Percentiles rank a stretch among this genome's conserved stretches.
Conservation (phyloP, 768 basidiomycete species). For the Macrolepiota fuliginosa region DNA sequence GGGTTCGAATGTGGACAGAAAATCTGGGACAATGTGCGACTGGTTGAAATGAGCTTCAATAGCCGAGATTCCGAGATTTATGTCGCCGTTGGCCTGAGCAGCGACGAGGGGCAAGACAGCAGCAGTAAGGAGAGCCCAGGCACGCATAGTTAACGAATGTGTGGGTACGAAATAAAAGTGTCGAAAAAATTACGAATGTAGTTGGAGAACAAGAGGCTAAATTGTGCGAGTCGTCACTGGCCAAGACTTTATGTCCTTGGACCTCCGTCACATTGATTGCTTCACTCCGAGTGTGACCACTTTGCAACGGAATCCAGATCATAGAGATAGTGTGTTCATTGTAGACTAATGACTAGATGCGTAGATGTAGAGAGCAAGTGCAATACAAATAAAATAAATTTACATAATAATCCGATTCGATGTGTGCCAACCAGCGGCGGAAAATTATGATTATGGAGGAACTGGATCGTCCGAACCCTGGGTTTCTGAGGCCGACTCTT, state of each 20-base stretch:
- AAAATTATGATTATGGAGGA: not conserved
- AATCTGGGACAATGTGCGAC: constrained; percentile 58
- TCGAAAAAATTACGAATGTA: not conserved
- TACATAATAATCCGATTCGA: constrained; percentile 9
- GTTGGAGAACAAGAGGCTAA: not conserved
- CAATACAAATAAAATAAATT: constrained; percentile 17
- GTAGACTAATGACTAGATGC: constrained; percentile 5
- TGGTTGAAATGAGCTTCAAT: constrained; percentile 69
- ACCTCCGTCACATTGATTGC: not conserved
- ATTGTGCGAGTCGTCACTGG: not conserved
- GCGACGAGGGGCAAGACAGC: constrained; percentile 39
- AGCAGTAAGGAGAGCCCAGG: constrained; percentile 30
- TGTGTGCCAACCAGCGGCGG: not conserved
- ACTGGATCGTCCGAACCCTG: constrained; percentile 7
- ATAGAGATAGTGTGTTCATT: not conserved
- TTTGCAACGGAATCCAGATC: not conserved
- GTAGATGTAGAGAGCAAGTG: constrained; percentile 11
- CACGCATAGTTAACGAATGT: constrained; percentile 28
- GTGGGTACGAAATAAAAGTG: constrained; percentile 15
- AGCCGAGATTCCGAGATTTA: constrained; percentile 46
- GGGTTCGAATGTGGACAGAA: constrained; percentile 61
- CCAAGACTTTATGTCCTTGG: not conserved
- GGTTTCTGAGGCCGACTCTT: constrained; percentile 19
- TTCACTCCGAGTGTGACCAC: not conserved
- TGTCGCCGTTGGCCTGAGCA: constrained; percentile 38